A percentile compares a stretch with the other conserved stretches of the same genome.
phyloP scores from a whole-genome alignment of 148 eudicot genomes.

The Cornus kousa region DNA sequence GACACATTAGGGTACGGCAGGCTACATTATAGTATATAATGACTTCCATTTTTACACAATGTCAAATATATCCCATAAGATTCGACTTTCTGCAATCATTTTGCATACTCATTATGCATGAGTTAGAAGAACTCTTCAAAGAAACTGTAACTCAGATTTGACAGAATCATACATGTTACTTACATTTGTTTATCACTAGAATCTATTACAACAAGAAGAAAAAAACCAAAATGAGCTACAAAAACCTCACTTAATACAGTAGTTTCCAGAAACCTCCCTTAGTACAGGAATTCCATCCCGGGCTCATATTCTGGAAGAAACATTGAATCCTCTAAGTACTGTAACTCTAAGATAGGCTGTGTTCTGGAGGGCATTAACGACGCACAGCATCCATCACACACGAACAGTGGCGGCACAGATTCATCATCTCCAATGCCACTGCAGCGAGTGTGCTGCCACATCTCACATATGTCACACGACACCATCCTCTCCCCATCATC shows the following conservation, averaged over 20 bases:
- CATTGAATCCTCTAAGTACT: not conserved
- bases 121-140: not conserved
- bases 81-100: not conserved
- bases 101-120: not conserved
- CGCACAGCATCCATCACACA: constrained; percentile 60
- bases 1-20: no score
- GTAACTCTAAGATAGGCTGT: constrained; percentile 5
- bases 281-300: not conserved
- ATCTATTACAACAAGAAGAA: not conserved
- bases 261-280: not conserved
- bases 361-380: constrained; percentile 43
- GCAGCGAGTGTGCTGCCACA: constrained; percentile 88
- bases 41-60: no score
- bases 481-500: constrained; percentile 99
- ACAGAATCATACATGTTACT: not conserved
- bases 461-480: constrained; percentile 81
- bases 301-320: not conserved
- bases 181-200: no score
- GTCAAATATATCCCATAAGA: no score
- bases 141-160: not conserved
- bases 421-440: constrained; percentile 68
- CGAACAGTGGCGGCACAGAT: constrained; percentile 64
- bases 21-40: no score
- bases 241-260: not conserved
- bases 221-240: not conserved